These are phyloP conservation scores for Chloris gayana DNA, from an alignment of 176 grass and related monocot genomes.

Conservation along the genomic window DNA sequence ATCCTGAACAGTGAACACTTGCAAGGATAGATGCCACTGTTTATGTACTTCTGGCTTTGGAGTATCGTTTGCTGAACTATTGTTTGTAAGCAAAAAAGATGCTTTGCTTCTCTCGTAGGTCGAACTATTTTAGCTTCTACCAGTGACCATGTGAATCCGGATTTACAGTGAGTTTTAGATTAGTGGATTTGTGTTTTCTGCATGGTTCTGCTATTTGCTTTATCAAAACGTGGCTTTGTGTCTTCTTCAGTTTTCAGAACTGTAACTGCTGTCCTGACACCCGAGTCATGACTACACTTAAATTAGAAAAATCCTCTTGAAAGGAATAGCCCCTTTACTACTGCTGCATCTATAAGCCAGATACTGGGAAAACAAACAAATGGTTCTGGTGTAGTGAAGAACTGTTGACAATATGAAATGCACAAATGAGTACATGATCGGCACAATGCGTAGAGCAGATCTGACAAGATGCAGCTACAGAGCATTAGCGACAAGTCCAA, in stretches of 20 bases:
- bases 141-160: conserved; percentile 21
- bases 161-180: conserved; percentile 35
- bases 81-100: background rate
- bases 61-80: background rate
- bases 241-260: background rate
- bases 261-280: too few relatives aligned
- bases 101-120: conserved; percentile 21
- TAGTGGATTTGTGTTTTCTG: conserved; percentile 25
- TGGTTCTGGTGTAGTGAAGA: too few relatives aligned
- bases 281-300: too few relatives aligned
- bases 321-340: too few relatives aligned
- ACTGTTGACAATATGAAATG: too few relatives aligned
- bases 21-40: background rate
- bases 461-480: background rate
- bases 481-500: background rate
- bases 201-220: background rate
- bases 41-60: conserved; percentile 2
- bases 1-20: conserved; percentile 45
- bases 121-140: conserved; percentile 28
- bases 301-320: too few relatives aligned
- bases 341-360: too few relatives aligned
- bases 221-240: background rate
- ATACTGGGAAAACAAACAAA: too few relatives aligned
- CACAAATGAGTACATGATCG: too few relatives aligned
- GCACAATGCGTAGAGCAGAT: too few relatives aligned